Evolutionary conservation across 306 rosid genomes (phyloP).

Genomic region (Acmispon strigosus): DNA sequence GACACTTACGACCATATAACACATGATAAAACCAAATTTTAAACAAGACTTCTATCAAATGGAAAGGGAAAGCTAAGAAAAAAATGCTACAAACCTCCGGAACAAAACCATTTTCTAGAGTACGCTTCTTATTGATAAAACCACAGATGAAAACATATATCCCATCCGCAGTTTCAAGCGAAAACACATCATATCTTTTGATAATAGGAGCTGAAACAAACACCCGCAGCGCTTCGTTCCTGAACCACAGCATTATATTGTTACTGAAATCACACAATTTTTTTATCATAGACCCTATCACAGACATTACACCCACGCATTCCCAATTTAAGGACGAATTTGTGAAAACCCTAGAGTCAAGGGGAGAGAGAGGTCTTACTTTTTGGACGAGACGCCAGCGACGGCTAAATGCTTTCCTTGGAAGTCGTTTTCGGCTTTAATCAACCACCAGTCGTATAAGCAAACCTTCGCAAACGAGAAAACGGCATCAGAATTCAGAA

Average conservation of each 20-base stretch:
- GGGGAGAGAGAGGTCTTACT: slow-evolving; percentile 23
- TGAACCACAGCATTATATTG: slow-evolving; percentile 8
- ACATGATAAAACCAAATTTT: not conserved
- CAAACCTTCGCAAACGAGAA: slow-evolving; percentile 32
- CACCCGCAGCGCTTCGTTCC: slow-evolving; percentile 43
- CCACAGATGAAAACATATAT: slow-evolving; percentile 19
- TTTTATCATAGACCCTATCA: no score
- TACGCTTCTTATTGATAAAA: slow-evolving; percentile 43
- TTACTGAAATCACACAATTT: not conserved
- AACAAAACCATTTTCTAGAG: slow-evolving; percentile 50
- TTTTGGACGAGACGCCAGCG: slow-evolving; percentile 45
- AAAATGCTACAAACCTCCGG: slow-evolving; percentile 31
- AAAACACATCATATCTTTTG: no score
- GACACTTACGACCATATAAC: not conserved
- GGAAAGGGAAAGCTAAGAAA: not conserved
- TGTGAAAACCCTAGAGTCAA: slow-evolving; percentile 6
- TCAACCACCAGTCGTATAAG: slow-evolving; percentile 65
- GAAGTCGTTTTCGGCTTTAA: slow-evolving; percentile 27
- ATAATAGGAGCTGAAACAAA: slow-evolving; percentile 33
- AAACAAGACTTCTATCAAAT: no score
- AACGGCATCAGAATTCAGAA: not conserved
- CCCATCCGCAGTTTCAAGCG: no score
- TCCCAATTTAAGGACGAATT: not conserved
- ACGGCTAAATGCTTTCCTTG: slow-evolving; percentile 48
- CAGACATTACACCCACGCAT: not conserved